A percentile compares a stretch with the other conserved stretches of the same genome.
Evolutionary conservation across 75 land plant genomes (phyloP).

Genomic region (Picea sitchensis): DNA sequence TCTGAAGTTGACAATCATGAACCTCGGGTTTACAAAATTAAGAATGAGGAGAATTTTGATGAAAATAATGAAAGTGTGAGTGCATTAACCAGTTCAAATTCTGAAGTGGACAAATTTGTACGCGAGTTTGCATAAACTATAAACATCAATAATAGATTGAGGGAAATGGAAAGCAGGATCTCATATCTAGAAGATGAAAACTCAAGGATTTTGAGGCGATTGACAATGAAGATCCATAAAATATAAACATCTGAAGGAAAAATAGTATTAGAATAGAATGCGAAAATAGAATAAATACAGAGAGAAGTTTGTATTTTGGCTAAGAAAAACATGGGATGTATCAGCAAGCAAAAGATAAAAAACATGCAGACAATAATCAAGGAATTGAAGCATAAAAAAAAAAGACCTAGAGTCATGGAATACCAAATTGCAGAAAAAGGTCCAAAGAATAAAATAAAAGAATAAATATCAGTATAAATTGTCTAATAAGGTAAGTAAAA

Average conservation of each 20-base stretch:
- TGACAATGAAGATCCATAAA: constrained; percentile 4
- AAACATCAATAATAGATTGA: constrained; percentile 3
- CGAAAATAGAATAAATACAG: too few species aligned
- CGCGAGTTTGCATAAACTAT: constrained; percentile 5
- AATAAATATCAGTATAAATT: too few species aligned
- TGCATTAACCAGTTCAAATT: not conserved
- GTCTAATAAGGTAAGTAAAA: too few species aligned
- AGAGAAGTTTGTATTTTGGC: too few species aligned
- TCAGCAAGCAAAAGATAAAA: too few species aligned
- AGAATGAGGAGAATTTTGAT: not conserved
- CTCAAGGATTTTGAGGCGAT: not conserved
- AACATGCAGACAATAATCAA: too few species aligned
- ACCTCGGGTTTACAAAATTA: not conserved
- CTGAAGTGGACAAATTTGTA: constrained; percentile 25
- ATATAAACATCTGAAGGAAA: constrained; percentile 27
- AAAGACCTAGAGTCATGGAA: too few species aligned
- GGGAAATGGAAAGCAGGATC: not conserved
- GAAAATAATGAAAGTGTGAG: not conserved
- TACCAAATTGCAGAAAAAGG: too few species aligned
- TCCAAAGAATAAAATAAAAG: too few species aligned
- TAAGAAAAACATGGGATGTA: too few species aligned
- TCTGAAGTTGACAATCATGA: constrained; percentile 36
- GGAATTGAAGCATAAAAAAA: too few species aligned
- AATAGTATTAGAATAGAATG: not conserved
- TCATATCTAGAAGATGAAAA: not conserved